These are phyloP conservation scores for Gaeumannomyces tritici DNA, from an alignment of 2,329 filamentous ascomycete species.

Conservation along the genomic window DNA sequence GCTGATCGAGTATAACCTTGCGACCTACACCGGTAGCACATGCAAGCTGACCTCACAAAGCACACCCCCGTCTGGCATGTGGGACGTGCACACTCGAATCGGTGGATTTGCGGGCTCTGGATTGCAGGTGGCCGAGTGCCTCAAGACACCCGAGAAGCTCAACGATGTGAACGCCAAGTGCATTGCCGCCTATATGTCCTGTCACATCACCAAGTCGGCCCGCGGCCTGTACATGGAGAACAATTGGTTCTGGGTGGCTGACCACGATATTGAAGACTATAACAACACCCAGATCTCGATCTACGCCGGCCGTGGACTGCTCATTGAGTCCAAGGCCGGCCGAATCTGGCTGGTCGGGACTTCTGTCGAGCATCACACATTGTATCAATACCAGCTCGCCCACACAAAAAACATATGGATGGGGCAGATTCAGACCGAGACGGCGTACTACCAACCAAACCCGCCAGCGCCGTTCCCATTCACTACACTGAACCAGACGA, in stretches of 20 bases:
- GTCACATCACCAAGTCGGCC: conserved; percentile 24
- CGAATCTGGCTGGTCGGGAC: conserved; percentile 56
- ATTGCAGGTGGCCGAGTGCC: conserved; percentile 55
- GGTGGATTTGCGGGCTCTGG: conserved; percentile 61
- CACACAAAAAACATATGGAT: conserved; percentile 47
- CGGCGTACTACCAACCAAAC: conserved; percentile 54
- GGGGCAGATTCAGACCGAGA: conserved; percentile 59
- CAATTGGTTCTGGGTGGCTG: conserved; percentile 28
- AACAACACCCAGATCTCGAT: conserved; percentile 34
- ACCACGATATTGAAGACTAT: conserved; percentile 20
- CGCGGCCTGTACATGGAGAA: conserved; percentile 26
- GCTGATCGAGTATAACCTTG: conserved; percentile 61
- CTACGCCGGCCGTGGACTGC: conserved; percentile 37
- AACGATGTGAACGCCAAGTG: conserved; percentile 14
- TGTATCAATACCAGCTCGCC: conserved; percentile 54
- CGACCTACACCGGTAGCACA: background rate
- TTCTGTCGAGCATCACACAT: conserved; percentile 51
- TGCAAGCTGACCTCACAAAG: conserved; percentile 21
- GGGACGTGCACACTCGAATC: conserved; percentile 64
- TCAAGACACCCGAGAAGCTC: conserved; percentile 34
- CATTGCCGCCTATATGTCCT: conserved; percentile 26
- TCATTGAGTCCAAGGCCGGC: conserved; percentile 32
- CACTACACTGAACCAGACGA: conserved; percentile 21
- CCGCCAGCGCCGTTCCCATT: conserved; percentile 51
- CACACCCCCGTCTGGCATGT: conserved; percentile 40